Evolutionary conservation across 1,139 yeast species (phyloP).

Genomic region (Geotrichum candidum): DNA sequence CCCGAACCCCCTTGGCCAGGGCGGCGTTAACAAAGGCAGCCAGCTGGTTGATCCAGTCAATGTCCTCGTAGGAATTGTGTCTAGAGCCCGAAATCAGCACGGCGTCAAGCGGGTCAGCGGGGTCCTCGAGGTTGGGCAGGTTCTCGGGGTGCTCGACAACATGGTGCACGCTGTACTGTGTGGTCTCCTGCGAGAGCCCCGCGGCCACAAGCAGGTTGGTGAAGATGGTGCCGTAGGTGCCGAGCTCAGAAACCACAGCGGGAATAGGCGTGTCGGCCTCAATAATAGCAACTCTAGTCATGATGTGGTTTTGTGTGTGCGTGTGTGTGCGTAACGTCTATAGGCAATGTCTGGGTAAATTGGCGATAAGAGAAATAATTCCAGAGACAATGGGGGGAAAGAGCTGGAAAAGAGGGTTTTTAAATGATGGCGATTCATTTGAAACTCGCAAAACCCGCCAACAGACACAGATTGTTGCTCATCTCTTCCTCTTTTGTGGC

Average conservation of each 20-base stretch:
- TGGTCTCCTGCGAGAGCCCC: slow-evolving; percentile 22
- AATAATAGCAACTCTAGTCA: slow-evolving; percentile 28
- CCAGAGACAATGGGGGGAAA: no score
- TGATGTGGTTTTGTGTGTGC: not conserved
- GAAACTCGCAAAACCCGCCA: no score
- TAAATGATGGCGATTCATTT: no score
- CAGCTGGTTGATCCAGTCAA: slow-evolving; percentile 49
- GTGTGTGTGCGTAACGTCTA: not conserved
- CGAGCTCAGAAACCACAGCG: slow-evolving; percentile 24
- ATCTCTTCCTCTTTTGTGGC: no score
- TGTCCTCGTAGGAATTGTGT: slow-evolving; percentile 50
- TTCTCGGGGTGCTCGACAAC: slow-evolving; percentile 39
- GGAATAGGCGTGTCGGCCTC: slow-evolving; percentile 32
- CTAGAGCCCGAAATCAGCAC: slow-evolving; percentile 63
- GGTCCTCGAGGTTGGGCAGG: slow-evolving; percentile 37
- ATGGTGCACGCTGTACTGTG: slow-evolving; percentile 40
- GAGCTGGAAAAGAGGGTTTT: no score
- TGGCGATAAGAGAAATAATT: not conserved
- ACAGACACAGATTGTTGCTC: no score
- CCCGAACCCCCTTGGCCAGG: slow-evolving; percentile 28
- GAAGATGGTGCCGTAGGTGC: slow-evolving; percentile 36
- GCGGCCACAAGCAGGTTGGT: slow-evolving; percentile 28
- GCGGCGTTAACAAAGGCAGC: slow-evolving; percentile 37
- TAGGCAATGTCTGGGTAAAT: not conserved
- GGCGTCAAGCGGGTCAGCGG: slow-evolving; percentile 40